phyloP scores from a whole-genome alignment of 2,329 filamentous ascomycete genomes.

The Macrophomina pseudophaseolina region DNA sequence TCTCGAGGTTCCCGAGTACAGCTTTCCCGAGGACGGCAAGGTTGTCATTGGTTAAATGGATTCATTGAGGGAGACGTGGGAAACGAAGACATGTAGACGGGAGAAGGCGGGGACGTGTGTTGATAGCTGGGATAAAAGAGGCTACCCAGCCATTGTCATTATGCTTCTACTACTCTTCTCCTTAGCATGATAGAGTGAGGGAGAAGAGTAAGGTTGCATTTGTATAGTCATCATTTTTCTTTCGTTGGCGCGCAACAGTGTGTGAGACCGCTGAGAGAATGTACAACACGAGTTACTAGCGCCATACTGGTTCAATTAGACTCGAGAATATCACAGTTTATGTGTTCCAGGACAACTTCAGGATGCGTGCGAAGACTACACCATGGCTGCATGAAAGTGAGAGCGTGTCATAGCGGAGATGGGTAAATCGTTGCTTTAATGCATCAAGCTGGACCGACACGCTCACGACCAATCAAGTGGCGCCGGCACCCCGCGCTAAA shows the following conservation, averaged over 20 bases:
- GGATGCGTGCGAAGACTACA: too few species aligned
- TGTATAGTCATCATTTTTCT: slow-evolving; percentile 27
- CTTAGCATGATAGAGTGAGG: slow-evolving; percentile 23
- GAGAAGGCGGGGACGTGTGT: slow-evolving; percentile 16
- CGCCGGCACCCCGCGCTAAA: slow-evolving; percentile 17
- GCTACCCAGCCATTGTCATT: slow-evolving; percentile 19
- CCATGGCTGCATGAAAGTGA: too few species aligned
- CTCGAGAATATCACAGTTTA: neutral
- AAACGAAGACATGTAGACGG: slow-evolving; percentile 20
- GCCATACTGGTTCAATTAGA: slow-evolving; percentile 3
- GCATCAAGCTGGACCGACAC: neutral
- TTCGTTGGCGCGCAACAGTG: slow-evolving; percentile 21
- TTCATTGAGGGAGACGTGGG: neutral
- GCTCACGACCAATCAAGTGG: slow-evolving; percentile 12
- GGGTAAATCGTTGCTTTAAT: neutral
- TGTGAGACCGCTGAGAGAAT: slow-evolving; percentile 19
- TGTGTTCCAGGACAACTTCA: neutral
- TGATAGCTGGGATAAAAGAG: slow-evolving; percentile 26
- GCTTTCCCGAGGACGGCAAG: slow-evolving; percentile 87
- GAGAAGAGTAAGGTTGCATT: slow-evolving; percentile 2
- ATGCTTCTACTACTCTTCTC: slow-evolving; percentile 24
- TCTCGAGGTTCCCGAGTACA: slow-evolving; percentile 91
- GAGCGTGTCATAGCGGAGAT: too few species aligned
- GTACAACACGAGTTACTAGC: slow-evolving; percentile 18
- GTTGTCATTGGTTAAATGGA: slow-evolving; percentile 80